phyloP scores from a whole-genome alignment of 164 flowering plant species.

The Tetrastigma voinierianum region DNA sequence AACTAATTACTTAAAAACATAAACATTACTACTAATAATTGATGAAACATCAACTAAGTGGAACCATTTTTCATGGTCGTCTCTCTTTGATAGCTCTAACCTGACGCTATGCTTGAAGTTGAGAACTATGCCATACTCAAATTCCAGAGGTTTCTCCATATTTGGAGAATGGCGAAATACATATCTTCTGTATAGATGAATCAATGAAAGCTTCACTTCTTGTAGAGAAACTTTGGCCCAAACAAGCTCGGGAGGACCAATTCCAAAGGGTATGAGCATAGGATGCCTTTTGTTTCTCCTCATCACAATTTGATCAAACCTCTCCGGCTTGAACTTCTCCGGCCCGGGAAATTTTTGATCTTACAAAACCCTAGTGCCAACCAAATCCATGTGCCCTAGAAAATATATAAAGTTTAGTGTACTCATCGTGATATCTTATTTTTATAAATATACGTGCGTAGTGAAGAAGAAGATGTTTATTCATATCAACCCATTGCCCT shows the following conservation, averaged over 20 bases:
- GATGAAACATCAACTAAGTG: not conserved
- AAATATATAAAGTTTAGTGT: not conserved
- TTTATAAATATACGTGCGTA: too few relatives aligned
- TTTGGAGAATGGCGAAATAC: slow-evolving; percentile 65
- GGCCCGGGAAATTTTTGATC: slow-evolving; percentile 92
- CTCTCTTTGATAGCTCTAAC: slow-evolving; percentile 55
- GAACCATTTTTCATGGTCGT: slow-evolving; percentile 7
- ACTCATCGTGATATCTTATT: too few relatives aligned
- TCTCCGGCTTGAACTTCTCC: slow-evolving; percentile 81
- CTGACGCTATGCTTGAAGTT: slow-evolving; percentile 89
- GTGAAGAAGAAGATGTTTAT: too few relatives aligned
- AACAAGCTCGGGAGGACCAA: slow-evolving; percentile 88
- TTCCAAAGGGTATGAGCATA: slow-evolving; percentile 93
- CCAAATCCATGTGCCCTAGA: slow-evolving; percentile 98
- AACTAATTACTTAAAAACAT: not conserved
- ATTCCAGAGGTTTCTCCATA: slow-evolving; percentile 80
- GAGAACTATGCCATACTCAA: slow-evolving; percentile 80
- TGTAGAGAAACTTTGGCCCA: slow-evolving; percentile 87
- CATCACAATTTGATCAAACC: slow-evolving; percentile 76
- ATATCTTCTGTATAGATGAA: slow-evolving; percentile 73
- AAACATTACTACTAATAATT: too few relatives aligned
- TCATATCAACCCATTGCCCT: too few relatives aligned
- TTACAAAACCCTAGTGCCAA: slow-evolving; percentile 84
- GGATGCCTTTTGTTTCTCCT: slow-evolving; percentile 84
- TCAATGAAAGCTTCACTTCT: slow-evolving; percentile 76